These are phyloP conservation scores for Spinacia oleracea DNA, from an alignment of 179 eudicot genomes.

Conservation along the genomic window DNA sequence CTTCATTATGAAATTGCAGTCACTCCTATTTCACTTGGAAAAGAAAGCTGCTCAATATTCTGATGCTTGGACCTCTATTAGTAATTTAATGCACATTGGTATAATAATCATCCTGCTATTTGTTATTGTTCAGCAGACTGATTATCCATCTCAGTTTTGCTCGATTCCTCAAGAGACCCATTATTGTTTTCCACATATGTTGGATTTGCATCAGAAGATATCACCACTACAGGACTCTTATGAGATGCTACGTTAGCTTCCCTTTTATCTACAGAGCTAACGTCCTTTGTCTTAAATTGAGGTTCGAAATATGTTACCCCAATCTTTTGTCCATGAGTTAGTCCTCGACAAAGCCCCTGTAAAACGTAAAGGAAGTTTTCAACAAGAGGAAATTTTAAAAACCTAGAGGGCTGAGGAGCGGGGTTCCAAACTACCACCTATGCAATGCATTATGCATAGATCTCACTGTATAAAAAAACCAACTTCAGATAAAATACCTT, in stretches of 20 bases:
- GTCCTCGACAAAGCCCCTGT: slow-evolving; percentile 89
- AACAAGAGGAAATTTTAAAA: background rate
- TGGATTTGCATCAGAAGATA: slow-evolving; percentile 36
- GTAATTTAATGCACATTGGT: background rate
- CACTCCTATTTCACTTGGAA: background rate
- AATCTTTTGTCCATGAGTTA: slow-evolving; percentile 69
- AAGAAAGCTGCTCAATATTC: background rate
- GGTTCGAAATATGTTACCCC: slow-evolving; percentile 58
- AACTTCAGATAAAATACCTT: background rate
- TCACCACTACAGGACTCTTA: slow-evolving; percentile 33
- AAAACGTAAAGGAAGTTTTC: slow-evolving; percentile 10
- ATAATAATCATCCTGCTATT: background rate
- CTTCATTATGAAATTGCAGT: background rate
- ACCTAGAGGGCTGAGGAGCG: background rate
- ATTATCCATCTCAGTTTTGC: slow-evolving; percentile 19
- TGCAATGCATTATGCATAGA: background rate
- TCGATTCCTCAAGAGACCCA: slow-evolving; percentile 19
- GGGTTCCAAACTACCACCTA: background rate
- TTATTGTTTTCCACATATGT: slow-evolving; percentile 6
- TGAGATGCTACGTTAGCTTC: slow-evolving; percentile 17
- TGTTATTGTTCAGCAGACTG: slow-evolving; percentile 7
- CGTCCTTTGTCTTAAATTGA: slow-evolving; percentile 20
- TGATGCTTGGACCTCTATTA: background rate
- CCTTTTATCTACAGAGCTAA: slow-evolving; percentile 30
- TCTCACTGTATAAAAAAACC: background rate